Conservation (phyloP, 73 alveolate genomes). For the Stentor roeselii region DNA sequence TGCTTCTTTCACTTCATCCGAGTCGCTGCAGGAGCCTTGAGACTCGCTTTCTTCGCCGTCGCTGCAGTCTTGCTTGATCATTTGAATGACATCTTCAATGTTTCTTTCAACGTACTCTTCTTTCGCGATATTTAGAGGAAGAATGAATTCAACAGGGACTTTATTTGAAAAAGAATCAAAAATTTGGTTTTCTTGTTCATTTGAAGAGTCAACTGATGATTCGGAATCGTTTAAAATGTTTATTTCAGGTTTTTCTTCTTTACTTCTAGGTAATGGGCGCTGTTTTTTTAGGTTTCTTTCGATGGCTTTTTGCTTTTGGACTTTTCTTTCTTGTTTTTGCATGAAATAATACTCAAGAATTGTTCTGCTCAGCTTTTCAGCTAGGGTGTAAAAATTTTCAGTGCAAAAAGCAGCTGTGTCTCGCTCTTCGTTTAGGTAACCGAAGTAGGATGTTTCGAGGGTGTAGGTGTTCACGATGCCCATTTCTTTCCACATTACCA, state of each 20-base stretch:
- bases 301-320: neutral
- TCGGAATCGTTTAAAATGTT: neutral
- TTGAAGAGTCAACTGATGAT: neutral
- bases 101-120: neutral
- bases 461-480: constrained; percentile 74
- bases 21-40: neutral
- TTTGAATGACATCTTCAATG: neutral
- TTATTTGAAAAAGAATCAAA: neutral
- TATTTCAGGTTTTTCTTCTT: neutral
- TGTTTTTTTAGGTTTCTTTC: neutral
- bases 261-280: neutral
- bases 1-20: neutral
- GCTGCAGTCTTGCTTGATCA: constrained; percentile 12
- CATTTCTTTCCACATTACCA: constrained; percentile 85
- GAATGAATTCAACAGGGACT: neutral
- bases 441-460: constrained; percentile 81
- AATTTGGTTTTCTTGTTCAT: neutral
- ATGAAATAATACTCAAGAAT: neutral
- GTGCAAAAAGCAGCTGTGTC: neutral
- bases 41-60: constrained; percentile 25
- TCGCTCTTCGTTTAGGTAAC: constrained; percentile 50
- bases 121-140: neutral
- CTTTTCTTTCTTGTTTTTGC: neutral
- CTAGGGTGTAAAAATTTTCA: neutral
- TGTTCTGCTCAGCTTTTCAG: neutral